Evolutionary conservation across 2,329 filamentous ascomycete genomes (phyloP), one percentile per base, ranked within the genome.

Genomic region (Escovopsis sp.): DNA sequence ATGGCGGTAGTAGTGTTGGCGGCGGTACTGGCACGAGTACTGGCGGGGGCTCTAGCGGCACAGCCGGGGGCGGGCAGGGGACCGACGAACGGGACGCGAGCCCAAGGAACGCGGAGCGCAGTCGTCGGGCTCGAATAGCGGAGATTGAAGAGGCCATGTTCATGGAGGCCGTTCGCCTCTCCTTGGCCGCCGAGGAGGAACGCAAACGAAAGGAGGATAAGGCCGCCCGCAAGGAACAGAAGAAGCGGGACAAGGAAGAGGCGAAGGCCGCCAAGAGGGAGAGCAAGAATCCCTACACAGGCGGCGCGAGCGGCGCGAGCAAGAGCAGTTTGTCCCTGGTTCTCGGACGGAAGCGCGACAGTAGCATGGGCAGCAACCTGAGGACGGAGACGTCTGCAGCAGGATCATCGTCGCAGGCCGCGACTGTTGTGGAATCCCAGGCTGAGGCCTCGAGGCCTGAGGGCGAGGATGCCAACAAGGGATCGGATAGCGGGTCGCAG

Each of bases 131-230:
- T 37, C 69, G 84, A 21, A 74, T 92, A 51, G 84, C 92, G 16
- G 87, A 96, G 46, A 68, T 96, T 0, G 90, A 98, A 53, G 88
- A 94, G 33, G 82, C 98, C 65, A 98, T 98, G 90, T 86, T 96
- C 66, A 85, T 90, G 68, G 90, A 98, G 55, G 90, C 90, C 1
- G 92, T 98, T 33, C 70, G 90, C 27, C 57, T 94, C 21, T 94
- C 86, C 33, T 64, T 98, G n/a, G 86, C 81, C 0, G 79, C 84
- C 1, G 90, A 98, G 53, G 88, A 96, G 49, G 88, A 96, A 29
- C 72, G 88, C n/a, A 81, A 85, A 45, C 79, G 72, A 32, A 90
- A 84, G 51, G 80, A 88, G 39, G 58, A 58, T 28, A 61, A 61
- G 43, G 50, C 49, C 5, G 31, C 53, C 12, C 49, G 54, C 7